A percentile compares a stretch with the other conserved stretches of the same genome.
phyloP scores from a whole-genome alignment of 208 protist genomes.

The Trypanosoma lewisi region DNA sequence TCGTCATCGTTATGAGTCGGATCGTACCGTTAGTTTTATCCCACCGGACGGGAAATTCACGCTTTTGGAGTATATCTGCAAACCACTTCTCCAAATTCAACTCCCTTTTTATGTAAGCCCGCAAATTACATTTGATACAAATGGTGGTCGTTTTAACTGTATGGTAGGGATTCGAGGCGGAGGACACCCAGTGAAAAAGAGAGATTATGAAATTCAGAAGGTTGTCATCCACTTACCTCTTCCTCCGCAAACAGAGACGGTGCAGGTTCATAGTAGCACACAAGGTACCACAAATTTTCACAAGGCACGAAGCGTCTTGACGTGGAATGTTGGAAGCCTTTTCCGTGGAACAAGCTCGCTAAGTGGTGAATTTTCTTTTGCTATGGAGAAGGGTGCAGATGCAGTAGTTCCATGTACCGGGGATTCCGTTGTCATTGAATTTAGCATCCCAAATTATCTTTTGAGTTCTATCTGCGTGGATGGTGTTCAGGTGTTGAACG shows the following conservation, averaged over 20 bases:
- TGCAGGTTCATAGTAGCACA: constrained; percentile 69
- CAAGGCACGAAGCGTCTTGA: constrained; percentile 45
- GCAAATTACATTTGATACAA: constrained; percentile 75
- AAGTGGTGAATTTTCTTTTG: constrained; percentile 67
- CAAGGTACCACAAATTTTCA: constrained; percentile 76
- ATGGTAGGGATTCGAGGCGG: constrained; percentile 71
- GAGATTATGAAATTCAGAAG: constrained; percentile 56
- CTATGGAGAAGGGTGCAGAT: constrained; percentile 23
- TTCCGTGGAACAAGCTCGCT: constrained; percentile 55
- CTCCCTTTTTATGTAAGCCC: constrained; percentile 89
- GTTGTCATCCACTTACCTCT: constrained; percentile 71
- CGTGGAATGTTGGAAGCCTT: constrained; percentile 81
- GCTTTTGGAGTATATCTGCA: constrained; percentile 80
- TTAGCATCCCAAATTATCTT: constrained; percentile 70
- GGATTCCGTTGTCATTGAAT: constrained; percentile 54
- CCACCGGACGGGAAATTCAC: constrained; percentile 91
- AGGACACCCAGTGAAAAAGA: constrained; percentile 24
- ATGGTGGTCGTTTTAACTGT: constrained; percentile 80
- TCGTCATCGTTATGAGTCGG: constrained; percentile 58
- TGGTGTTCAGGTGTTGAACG: constrained; percentile 80
- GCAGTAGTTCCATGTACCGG: constrained; percentile 18
- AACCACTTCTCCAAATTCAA: constrained; percentile 32
- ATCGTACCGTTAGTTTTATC: constrained; percentile 81
- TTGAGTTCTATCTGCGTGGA: constrained; percentile 73
- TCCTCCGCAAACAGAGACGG: constrained; percentile 45